These are phyloP conservation scores for Hericium alpestre DNA, from an alignment of 768 basidiomycete species.

Conservation along the genomic window DNA sequence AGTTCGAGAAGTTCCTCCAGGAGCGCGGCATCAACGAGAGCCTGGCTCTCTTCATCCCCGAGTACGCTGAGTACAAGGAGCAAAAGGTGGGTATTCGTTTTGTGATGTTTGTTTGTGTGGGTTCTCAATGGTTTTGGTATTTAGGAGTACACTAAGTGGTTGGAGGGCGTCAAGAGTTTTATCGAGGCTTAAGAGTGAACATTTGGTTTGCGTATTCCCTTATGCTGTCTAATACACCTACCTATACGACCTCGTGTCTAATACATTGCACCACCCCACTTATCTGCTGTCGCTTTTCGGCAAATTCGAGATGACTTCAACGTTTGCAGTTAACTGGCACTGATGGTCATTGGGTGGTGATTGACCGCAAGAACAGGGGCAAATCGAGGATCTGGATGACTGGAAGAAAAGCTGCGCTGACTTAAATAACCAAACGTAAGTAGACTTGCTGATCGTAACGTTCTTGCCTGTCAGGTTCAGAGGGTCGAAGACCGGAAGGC, in stretches of 20 bases:
- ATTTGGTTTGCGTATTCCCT: not conserved
- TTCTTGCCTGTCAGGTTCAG: too few species aligned
- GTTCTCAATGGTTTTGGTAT: conserved; percentile 3
- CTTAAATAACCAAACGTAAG: too few species aligned
- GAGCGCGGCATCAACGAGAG: conserved; percentile 83
- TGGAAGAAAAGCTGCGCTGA: too few species aligned
- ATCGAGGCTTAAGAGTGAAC: conserved; percentile 43
- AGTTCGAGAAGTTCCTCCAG: conserved; percentile 80
- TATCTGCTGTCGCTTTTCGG: not conserved
- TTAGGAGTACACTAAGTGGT: conserved; percentile 89
- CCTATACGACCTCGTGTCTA: not conserved
- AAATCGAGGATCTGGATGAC: too few species aligned
- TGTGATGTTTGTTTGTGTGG: conserved; percentile 1
- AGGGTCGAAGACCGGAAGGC: too few species aligned
- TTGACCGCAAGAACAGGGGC: too few species aligned
- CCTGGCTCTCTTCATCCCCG: conserved; percentile 79
- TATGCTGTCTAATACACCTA: not conserved
- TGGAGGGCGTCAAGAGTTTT: conserved; percentile 73
- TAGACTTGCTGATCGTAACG: too few species aligned
- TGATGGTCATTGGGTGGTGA: too few species aligned
- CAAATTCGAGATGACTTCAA: too few species aligned
- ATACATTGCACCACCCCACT: not conserved
- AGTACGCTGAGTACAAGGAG: conserved; percentile 85
- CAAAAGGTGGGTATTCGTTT: conserved; percentile 56
- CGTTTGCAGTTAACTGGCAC: too few species aligned